Base-by-base conservation (phyloP, 768 basidiomycete genomes). In the Butyriboletus loyo region DNA sequence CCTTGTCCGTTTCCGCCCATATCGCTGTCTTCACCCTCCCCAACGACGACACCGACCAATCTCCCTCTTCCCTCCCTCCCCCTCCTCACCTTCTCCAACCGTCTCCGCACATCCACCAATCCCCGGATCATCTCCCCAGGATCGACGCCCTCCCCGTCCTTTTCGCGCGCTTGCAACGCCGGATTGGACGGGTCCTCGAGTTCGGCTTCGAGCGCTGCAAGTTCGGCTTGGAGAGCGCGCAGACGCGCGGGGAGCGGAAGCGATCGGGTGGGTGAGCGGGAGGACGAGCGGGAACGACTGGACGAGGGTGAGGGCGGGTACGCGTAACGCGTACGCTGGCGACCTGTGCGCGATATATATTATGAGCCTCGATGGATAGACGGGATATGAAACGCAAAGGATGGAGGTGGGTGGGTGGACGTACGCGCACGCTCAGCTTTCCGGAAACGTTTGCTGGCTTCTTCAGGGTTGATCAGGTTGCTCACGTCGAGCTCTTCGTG, bases 171-270 rank as follows among this genome's bases (percentile, higher is more conserved):
- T 43, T 76, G 76, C 24, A 88, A 62, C 13, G 83, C 71, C 15
- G 86, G 86, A 64, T 87, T 91, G 4, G 89, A 80, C 10, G 89
- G 89, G 58, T 92, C 88, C 0, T 84, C 77, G n/a, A 95, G 75
- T 62, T 95, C 91, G 1, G 73, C 66, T 66, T 99, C 96, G 4
- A 99, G 77, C 27, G 90, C 78, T 0, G 79, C 69, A 1, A 98
- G 75, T 63, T 99, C 96, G 2, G 79, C 77, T 54, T 92, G 88
- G 8, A 99, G 75, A 2, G 74, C 68, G 9, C 80, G 79, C 21
- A 93, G 68, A 30, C 86, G 78, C 37, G 80, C 76, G 1, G 84
- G 80, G 7, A 87, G 76, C 0, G 83, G 75, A 0, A 72, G 59
- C 7, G 72, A 55, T 2, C 59, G 63, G 35, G 68, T 64, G 34